Evolutionary conservation across 177 flowering plant genomes (phyloP).

Genomic region (Vitis hybrid): DNA sequence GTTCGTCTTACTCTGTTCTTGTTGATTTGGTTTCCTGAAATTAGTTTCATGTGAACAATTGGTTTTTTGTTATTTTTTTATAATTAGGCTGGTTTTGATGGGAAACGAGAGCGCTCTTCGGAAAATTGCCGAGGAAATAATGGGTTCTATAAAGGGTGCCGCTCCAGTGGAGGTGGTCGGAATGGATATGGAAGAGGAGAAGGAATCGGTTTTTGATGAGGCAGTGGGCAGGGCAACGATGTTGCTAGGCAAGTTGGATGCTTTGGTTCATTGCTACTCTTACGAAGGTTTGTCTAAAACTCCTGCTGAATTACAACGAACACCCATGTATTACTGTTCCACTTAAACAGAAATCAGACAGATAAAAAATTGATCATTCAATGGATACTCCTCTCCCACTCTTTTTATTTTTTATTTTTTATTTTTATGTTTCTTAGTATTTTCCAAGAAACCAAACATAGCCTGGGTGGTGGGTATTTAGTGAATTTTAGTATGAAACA

Average conservation of each 20-base stretch:
- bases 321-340: too few species aligned
- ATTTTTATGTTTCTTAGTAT: neutral
- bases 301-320: too few species aligned
- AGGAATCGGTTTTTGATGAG: constrained; percentile 48
- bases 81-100: constrained; percentile 71
- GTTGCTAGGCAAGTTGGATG: constrained; percentile 67
- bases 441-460: too few species aligned
- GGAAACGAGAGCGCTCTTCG: constrained; percentile 54
- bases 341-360: too few species aligned
- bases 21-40: neutral
- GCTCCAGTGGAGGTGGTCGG: constrained; percentile 58
- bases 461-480: too few species aligned
- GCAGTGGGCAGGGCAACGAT: constrained; percentile 66
- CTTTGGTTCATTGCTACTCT: constrained; percentile 67
- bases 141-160: constrained; percentile 27
- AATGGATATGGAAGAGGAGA: constrained; percentile 71
- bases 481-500: too few species aligned
- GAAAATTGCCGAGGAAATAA: constrained; percentile 37
- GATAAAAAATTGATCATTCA: neutral
- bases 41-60: neutral
- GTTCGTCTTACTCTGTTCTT: constrained; percentile 18
- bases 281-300: constrained; percentile 58
- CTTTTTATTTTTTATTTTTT: too few species aligned
- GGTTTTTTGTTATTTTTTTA: neutral
- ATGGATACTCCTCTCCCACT: too few species aligned